phyloP scores from a whole-genome alignment of 208 protist genomes.

The Leishmania arabica region DNA sequence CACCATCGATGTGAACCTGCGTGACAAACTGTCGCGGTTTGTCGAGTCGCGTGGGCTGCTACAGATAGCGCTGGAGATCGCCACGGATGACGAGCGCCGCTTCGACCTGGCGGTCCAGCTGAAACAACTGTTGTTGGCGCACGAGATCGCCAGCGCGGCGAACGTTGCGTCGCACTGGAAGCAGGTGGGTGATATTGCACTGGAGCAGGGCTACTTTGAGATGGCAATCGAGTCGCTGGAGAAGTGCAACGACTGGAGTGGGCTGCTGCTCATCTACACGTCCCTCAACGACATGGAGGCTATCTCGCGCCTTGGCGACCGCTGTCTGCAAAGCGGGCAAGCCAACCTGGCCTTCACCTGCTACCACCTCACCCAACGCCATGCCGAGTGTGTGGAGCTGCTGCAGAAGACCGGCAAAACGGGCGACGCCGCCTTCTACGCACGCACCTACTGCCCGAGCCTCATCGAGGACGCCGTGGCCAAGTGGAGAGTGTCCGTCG shows the following conservation, averaged over 20 bases:
- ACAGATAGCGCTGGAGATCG: constrained; percentile 93
- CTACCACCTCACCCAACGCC: constrained; percentile 77
- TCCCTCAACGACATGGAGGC: constrained; percentile 67
- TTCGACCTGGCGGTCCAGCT: constrained; percentile 96
- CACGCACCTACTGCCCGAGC: constrained; percentile 93
- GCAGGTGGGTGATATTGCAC: constrained; percentile 94
- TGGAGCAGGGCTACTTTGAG: constrained; percentile 73
- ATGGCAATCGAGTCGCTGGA: constrained; percentile 78
- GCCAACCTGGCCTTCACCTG: constrained; percentile 96
- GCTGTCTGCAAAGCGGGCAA: constrained; percentile 66
- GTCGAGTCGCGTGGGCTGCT: constrained; percentile 92
- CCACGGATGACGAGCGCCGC: constrained; percentile 95
- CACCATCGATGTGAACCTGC: constrained; percentile 76
- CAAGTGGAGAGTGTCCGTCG: constrained; percentile 91
- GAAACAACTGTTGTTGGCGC: constrained; percentile 71
- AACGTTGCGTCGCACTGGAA: constrained; percentile 91
- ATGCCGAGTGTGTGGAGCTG: constrained; percentile 89
- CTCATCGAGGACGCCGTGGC: constrained; percentile 76
- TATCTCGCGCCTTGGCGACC: constrained; percentile 73
- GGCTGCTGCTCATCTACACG: constrained; percentile 83
- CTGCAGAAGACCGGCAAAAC: constrained; percentile 79
- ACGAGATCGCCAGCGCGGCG: constrained; percentile 66
- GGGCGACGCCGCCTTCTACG: constrained; percentile 96
- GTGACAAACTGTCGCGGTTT: constrained; percentile 94
- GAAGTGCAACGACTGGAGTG: constrained; percentile 66